Percentiles rank a stretch among this genome's conserved stretches.
phyloP scores from a whole-genome alignment of 768 basidiomycete genomes.

The Myochromella boudieri region DNA sequence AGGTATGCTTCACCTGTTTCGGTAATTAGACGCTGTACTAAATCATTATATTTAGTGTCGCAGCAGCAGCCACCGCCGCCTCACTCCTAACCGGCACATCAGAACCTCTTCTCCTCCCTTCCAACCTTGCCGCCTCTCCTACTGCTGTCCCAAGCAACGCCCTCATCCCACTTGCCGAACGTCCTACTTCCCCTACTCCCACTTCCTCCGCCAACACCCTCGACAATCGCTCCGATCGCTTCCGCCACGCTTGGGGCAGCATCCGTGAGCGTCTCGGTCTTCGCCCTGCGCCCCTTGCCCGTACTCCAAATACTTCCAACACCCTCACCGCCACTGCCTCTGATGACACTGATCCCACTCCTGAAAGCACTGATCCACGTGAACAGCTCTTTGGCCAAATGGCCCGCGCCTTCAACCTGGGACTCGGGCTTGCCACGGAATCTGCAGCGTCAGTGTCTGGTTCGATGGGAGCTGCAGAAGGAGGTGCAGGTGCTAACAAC shows the following conservation, averaged over 20 bases:
- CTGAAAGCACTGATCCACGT: constrained; percentile 47
- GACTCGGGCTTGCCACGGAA: constrained; percentile 48
- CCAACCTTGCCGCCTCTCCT: constrained; percentile 32
- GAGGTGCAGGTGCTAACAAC: constrained; percentile 6
- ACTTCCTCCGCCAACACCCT: constrained; percentile 35
- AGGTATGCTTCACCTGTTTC: too few species aligned
- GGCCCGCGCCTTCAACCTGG: constrained; percentile 77
- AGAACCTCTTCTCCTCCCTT: constrained; percentile 59
- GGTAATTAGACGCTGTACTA: too few species aligned
- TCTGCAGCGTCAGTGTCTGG: constrained; percentile 13
- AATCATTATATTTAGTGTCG: constrained; percentile 55
- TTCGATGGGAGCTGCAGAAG: not conserved
- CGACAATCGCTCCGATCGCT: constrained; percentile 41
- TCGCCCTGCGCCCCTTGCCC: constrained; percentile 25
- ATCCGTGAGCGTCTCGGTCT: constrained; percentile 69
- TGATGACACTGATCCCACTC: constrained; percentile 7
- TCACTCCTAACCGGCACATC: constrained; percentile 77
- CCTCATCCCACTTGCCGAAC: constrained; percentile 17
- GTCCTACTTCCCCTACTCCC: constrained; percentile 36
- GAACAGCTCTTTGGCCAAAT: constrained; percentile 79
- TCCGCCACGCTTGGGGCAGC: constrained; percentile 67
- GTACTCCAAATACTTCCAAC: not conserved
- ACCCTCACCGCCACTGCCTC: constrained; percentile 15
- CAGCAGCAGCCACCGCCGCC: constrained; percentile 89
- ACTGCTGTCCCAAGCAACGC: constrained; percentile 15